phyloP scores from a whole-genome alignment of 805 yeast genomes.

The Saccharomycopsis schoenii region DNA sequence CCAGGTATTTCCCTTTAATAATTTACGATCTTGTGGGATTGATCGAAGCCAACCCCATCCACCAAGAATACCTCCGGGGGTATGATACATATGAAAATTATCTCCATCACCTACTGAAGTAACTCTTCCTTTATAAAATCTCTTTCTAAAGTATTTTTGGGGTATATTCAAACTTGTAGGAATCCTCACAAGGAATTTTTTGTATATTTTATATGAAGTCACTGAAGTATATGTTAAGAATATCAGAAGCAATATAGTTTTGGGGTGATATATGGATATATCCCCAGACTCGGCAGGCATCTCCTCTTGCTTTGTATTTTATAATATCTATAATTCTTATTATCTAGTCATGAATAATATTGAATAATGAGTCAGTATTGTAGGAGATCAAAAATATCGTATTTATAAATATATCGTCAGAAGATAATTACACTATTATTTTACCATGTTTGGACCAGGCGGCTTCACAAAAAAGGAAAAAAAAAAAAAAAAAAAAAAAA shows the following conservation, averaged over 20 bases:
- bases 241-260: slow-evolving; percentile 24
- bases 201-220: slow-evolving; percentile 36
- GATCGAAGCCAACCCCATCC: slow-evolving; percentile 93
- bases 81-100: slow-evolving; percentile 83
- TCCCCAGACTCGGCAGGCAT: neutral
- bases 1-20: slow-evolving; percentile 52
- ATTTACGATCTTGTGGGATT: slow-evolving; percentile 24
- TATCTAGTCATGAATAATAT: too few relatives aligned
- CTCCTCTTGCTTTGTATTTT: neutral
- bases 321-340: neutral
- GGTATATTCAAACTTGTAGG: slow-evolving; percentile 45
- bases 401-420: too few relatives aligned
- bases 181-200: slow-evolving; percentile 38
- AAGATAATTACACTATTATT: too few relatives aligned
- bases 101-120: slow-evolving; percentile 95
- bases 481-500: neutral
- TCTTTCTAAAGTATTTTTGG: slow-evolving; percentile 29
- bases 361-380: too few relatives aligned
- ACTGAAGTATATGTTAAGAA: slow-evolving; percentile 31
- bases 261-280: slow-evolving; percentile 19
- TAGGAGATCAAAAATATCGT: too few relatives aligned
- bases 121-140: slow-evolving; percentile 58
- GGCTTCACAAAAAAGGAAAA: too few relatives aligned
- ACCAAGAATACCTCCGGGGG: slow-evolving; percentile 78
- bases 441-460: too few relatives aligned